Evolutionary conservation across 805 yeast genomes (phyloP).

Genomic region (Wickerhamomyces chambardii): DNA sequence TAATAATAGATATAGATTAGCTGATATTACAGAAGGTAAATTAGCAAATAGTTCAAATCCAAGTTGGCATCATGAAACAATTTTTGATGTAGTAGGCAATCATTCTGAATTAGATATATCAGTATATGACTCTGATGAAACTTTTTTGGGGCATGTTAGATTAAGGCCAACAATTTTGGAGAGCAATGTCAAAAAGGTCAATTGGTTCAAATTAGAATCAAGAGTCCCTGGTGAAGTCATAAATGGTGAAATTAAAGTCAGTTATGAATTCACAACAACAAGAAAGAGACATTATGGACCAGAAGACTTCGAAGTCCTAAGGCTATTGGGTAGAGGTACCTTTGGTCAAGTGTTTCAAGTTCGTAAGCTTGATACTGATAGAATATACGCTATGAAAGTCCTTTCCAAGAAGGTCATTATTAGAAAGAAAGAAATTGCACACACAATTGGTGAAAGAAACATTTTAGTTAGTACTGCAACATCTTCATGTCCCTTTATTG

Average conservation of each 20-base stretch:
- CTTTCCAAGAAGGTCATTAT: slow-evolving; percentile 91
- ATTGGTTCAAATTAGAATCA: slow-evolving; percentile 70
- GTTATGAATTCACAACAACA: slow-evolving; percentile 63
- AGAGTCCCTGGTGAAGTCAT: slow-evolving; percentile 72
- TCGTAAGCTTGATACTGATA: slow-evolving; percentile 76
- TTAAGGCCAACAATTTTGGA: slow-evolving; percentile 47
- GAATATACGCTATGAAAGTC: slow-evolving; percentile 97
- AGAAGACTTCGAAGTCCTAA: slow-evolving; percentile 87
- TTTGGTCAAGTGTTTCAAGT: slow-evolving; percentile 98
- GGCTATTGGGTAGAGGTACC: slow-evolving; percentile 92
- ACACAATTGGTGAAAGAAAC: slow-evolving; percentile 95
- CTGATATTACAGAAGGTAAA: too few relatives aligned
- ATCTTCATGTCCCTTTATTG: slow-evolving; percentile 86
- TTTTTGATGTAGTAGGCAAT: slow-evolving; percentile 84
- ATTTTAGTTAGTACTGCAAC: slow-evolving; percentile 89
- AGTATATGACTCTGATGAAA: slow-evolving; percentile 87
- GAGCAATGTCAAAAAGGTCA: slow-evolving; percentile 29
- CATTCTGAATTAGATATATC: slow-evolving; percentile 80
- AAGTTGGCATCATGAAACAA: slow-evolving; percentile 87
- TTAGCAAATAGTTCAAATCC: slow-evolving; percentile 47
- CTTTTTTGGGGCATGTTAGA: slow-evolving; percentile 79
- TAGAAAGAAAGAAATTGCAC: slow-evolving; percentile 95
- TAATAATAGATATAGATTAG: too few relatives aligned
- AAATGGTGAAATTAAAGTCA: slow-evolving; percentile 68
- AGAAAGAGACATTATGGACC: slow-evolving; percentile 83